Percentiles rank a stretch among this genome's conserved stretches.
These are phyloP conservation scores for Scedosporium dehoogii DNA, from an alignment of 2,329 filamentous ascomycete genomes.

Conservation along the genomic window DNA sequence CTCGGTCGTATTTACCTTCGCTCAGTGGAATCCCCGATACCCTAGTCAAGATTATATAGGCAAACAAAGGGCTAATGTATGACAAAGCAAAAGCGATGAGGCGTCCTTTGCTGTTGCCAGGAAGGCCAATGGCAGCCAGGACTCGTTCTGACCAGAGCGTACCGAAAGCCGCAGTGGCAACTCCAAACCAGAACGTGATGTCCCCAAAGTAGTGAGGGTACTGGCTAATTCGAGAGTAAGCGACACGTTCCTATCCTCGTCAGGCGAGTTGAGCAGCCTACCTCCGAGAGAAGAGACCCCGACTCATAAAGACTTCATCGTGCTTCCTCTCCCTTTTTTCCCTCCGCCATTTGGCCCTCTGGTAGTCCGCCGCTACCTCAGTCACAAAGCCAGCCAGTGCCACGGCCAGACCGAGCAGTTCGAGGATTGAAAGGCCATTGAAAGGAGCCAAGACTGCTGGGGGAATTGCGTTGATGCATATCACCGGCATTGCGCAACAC, in stretches of 20 bases:
- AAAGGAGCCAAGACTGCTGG: not conserved
- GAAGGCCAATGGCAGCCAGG: not conserved
- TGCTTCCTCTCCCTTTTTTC: not conserved
- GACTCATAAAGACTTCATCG: not conserved
- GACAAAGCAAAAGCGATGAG: not conserved
- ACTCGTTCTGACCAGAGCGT: not conserved
- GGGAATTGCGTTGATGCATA: not conserved
- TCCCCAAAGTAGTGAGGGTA: not conserved
- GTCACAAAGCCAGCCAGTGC: not conserved
- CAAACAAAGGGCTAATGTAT: conserved; percentile 51
- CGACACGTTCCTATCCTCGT: not conserved
- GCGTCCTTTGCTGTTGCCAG: not conserved
- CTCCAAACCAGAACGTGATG: not conserved
- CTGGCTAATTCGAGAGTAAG: not conserved
- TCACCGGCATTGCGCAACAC: not conserved
- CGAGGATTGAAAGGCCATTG: not conserved
- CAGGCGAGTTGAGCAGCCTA: not conserved
- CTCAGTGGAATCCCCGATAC: conserved; percentile 56
- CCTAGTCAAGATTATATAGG: conserved; percentile 52
- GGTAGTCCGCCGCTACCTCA: not conserved
- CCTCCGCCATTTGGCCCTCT: not conserved
- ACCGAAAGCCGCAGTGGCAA: not conserved
- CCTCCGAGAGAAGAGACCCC: not conserved
- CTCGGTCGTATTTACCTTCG: conserved; percentile 58
- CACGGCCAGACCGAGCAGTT: not conserved